Conservation (phyloP, 179 eudicot species). For the Silene vulgaris region DNA sequence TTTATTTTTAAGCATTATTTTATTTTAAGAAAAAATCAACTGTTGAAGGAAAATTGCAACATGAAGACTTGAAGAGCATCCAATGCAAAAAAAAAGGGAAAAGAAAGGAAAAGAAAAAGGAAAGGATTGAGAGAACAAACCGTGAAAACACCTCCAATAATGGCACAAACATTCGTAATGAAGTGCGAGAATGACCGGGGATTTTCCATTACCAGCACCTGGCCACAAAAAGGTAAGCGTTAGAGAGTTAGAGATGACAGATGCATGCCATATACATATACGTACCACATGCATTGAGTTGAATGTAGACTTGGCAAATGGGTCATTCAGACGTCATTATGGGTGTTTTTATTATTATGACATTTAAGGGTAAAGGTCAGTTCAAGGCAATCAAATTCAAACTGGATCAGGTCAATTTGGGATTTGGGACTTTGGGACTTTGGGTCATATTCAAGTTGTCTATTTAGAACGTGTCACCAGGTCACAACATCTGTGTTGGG, state of each 20-base stretch:
- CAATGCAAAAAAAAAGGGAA: background rate
- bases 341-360: background rate
- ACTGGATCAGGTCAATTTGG: background rate
- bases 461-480: background rate
- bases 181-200: conserved; percentile 84
- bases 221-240: conserved; percentile 22
- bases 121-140: conserved; percentile 35
- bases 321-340: background rate
- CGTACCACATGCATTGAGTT: background rate
- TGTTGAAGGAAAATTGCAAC: background rate
- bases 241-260: conserved; percentile 7
- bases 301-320: background rate
- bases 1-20: too few relatives aligned
- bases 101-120: conserved; percentile 1
- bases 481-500: background rate
- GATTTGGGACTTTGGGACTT: too few relatives aligned
- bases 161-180: conserved; percentile 90
- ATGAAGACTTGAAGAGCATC: background rate
- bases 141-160: conserved; percentile 97
- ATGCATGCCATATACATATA: background rate
- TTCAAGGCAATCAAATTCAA: background rate
- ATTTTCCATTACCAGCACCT: conserved; percentile 76
- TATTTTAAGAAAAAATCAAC: too few relatives aligned
- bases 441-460: conserved; percentile 1
- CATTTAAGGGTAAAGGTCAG: background rate